phyloP scores from a whole-genome alignment of 2,329 filamentous ascomycete species.

The Fonsecaea monophora region DNA sequence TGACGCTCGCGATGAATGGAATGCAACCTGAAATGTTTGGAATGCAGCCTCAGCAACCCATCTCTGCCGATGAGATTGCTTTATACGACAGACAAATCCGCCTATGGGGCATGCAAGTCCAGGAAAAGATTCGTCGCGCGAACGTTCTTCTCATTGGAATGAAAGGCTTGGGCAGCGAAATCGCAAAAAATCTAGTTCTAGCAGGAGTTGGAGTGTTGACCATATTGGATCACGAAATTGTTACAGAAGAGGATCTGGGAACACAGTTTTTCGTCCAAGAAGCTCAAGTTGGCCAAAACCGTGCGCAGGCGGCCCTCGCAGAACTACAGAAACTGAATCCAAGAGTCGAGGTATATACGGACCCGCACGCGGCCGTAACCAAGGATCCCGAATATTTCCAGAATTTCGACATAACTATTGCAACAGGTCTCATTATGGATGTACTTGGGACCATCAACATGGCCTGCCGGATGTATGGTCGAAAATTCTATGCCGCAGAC shows the following conservation, averaged over 20 bases:
- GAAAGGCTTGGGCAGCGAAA: slow-evolving; percentile 87
- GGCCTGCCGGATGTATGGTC: slow-evolving; percentile 76
- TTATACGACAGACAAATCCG: slow-evolving; percentile 97
- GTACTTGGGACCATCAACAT: slow-evolving; percentile 82
- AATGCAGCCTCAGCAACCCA: slow-evolving; percentile 28
- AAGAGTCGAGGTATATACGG: slow-evolving; percentile 76
- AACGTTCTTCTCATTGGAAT: slow-evolving; percentile 89
- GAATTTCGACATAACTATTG: slow-evolving; percentile 83
- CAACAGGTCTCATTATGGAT: slow-evolving; percentile 81
- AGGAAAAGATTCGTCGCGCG: slow-evolving; percentile 85
- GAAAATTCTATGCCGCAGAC: slow-evolving; percentile 86
- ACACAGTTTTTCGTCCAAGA: slow-evolving; percentile 83
- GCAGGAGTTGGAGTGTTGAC: slow-evolving; percentile 91
- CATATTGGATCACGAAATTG: slow-evolving; percentile 77
- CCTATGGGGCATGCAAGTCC: slow-evolving; percentile 94
- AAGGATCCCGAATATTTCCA: slow-evolving; percentile 78
- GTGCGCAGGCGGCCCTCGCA: slow-evolving; percentile 79
- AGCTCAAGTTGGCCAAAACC: slow-evolving; percentile 76
- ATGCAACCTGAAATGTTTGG: slow-evolving; percentile 27
- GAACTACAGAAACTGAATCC: slow-evolving; percentile 87
- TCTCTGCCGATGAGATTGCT: slow-evolving; percentile 82
- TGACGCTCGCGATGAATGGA: slow-evolving; percentile 27
- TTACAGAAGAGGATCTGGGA: slow-evolving; percentile 80
- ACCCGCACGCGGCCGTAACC: slow-evolving; percentile 69
- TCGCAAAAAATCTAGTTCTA: slow-evolving; percentile 95